phyloP scores from a whole-genome alignment of 2,329 filamentous ascomycete species.

The Byssochlamys sp. region DNA sequence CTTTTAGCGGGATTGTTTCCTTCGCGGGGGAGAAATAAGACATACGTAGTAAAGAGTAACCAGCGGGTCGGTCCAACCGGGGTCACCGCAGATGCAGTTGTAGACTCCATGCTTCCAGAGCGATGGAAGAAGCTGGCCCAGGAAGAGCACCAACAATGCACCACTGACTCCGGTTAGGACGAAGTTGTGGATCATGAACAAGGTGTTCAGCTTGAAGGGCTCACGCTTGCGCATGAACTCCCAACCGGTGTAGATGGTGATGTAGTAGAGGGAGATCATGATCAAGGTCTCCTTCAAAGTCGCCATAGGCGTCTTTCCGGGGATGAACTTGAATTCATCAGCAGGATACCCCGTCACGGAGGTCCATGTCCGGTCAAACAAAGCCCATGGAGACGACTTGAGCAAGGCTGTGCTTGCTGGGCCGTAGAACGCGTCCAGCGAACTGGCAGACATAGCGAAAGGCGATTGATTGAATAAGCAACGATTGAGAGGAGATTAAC shows the following conservation, averaged over 20 bases:
- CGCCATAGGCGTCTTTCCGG: slow-evolving; percentile 72
- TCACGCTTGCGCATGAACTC: slow-evolving; percentile 75
- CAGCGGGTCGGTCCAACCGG: slow-evolving; percentile 79
- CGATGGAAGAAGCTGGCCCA: slow-evolving; percentile 78
- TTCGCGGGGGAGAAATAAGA: slow-evolving; percentile 11
- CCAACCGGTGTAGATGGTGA: slow-evolving; percentile 76
- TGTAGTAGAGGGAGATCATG: slow-evolving; percentile 67
- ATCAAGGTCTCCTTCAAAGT: slow-evolving; percentile 69
- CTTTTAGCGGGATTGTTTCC: slow-evolving; percentile 28
- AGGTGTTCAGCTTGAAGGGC: slow-evolving; percentile 67
- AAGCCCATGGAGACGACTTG: slow-evolving; percentile 57
- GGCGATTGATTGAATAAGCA: background rate
- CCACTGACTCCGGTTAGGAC: slow-evolving; percentile 72
- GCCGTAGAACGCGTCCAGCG: slow-evolving; percentile 3
- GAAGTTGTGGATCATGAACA: slow-evolving; percentile 89
- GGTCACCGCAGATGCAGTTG: slow-evolving; percentile 65
- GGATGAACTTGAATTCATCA: slow-evolving; percentile 68
- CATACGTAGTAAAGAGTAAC: slow-evolving; percentile 86
- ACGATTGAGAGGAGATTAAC: background rate
- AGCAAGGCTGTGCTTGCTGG: slow-evolving; percentile 1
- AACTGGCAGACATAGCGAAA: slow-evolving; percentile 4
- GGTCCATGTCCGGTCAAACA: slow-evolving; percentile 74
- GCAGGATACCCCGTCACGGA: slow-evolving; percentile 63
- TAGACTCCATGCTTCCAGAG: slow-evolving; percentile 69
- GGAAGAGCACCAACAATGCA: slow-evolving; percentile 64